phyloP scores from a whole-genome alignment of 345 rosid species.

The Geranium rotundifolium region DNA sequence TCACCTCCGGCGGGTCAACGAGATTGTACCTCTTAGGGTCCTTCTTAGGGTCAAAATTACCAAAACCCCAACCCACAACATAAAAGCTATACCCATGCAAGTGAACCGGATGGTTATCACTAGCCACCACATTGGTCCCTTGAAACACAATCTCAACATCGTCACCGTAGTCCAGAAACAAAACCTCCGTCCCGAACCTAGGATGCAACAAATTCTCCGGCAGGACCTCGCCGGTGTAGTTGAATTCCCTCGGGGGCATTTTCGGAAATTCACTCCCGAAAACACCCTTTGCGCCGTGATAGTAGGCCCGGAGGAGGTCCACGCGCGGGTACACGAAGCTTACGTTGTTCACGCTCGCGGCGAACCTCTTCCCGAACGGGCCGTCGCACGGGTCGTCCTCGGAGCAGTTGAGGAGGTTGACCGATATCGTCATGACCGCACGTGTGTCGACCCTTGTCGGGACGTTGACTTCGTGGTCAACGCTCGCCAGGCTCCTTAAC shows the following conservation, averaged over 20 bases:
- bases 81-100: slow-evolving; percentile 34
- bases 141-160: slow-evolving; percentile 29
- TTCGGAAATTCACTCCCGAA: slow-evolving; percentile 9
- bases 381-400: slow-evolving; percentile 7
- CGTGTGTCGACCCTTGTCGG: slow-evolving; percentile 11
- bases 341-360: slow-evolving; percentile 37
- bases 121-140: slow-evolving; percentile 23
- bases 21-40: slow-evolving; percentile 18
- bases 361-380: neutral
- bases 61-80: slow-evolving; percentile 26
- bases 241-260: slow-evolving; percentile 8
- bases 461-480: slow-evolving; percentile 16
- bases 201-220: slow-evolving; percentile 1
- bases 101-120: slow-evolving; percentile 33
- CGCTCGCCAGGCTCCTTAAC: slow-evolving; percentile 14
- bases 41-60: slow-evolving; percentile 21
- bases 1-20: slow-evolving; percentile 25
- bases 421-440: slow-evolving; percentile 16
- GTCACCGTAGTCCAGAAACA: slow-evolving; percentile 18
- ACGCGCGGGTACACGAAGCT: slow-evolving; percentile 20
- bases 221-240: slow-evolving; percentile 22
- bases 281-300: slow-evolving; percentile 7
- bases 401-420: slow-evolving; percentile 16
- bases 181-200: slow-evolving; percentile 16
- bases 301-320: slow-evolving; percentile 34